Evolutionary conservation across 495 filamentous ascomycete species (phyloP).

Genomic region (Stereocaulon alpinum): DNA sequence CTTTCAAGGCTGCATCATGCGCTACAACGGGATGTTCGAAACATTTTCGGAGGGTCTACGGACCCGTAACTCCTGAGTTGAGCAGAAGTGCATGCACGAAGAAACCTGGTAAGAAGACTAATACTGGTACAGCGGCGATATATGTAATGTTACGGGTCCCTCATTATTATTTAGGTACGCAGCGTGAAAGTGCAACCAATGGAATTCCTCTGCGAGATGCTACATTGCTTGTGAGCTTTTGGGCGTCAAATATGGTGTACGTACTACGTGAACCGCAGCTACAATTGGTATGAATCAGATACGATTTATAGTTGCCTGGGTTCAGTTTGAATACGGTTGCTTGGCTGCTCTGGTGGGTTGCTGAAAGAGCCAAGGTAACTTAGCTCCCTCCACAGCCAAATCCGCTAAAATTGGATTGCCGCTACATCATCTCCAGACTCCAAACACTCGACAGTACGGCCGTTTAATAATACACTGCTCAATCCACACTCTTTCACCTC

Average conservation of each 20-base stretch:
- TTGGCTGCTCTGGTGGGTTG: background rate
- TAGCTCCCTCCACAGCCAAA: slow-evolving; percentile 12
- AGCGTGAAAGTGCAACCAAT: background rate
- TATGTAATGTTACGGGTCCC: slow-evolving; percentile 1
- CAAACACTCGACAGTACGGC: slow-evolving; percentile 1
- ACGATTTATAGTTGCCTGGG: too few relatives aligned
- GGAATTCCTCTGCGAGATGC: background rate
- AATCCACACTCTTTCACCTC: slow-evolving; percentile 3
- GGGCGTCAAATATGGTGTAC: background rate
- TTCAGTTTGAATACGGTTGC: background rate
- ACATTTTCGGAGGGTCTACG: background rate
- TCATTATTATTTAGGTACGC: background rate
- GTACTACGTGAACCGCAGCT: too few relatives aligned
- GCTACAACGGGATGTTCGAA: background rate
- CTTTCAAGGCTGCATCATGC: background rate
- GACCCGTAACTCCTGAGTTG: background rate
- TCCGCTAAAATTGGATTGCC: slow-evolving; percentile 14
- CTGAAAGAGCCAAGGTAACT: background rate
- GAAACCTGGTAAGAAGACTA: background rate
- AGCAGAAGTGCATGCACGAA: background rate
- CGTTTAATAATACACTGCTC: slow-evolving; percentile 1
- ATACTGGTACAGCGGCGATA: background rate
- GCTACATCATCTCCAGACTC: slow-evolving; percentile 6
- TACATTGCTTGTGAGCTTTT: background rate
- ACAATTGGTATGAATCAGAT: too few relatives aligned